Base-by-base conservation (phyloP, 345 rosid genomes). In the Acer negundo region DNA sequence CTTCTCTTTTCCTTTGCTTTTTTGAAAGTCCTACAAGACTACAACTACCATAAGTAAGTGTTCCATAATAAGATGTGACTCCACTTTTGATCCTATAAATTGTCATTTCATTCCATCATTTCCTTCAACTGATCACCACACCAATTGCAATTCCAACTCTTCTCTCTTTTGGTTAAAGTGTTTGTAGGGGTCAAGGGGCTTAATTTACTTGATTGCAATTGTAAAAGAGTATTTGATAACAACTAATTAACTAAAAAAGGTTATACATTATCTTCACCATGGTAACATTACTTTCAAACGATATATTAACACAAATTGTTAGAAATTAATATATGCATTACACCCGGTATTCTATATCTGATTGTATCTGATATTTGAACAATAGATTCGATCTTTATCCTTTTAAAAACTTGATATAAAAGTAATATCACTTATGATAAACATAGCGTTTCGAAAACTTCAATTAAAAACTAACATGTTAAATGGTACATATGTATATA, bases 51-150 rank as follows among this genome's bases (percentile, higher is more conserved):
- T 9, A 46, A 64, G 66, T 38, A 53, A 55, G 64, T 51, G 78
- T 76, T 28, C 73, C 79, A 67, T 46, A 22, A 31, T 42, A 17
- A 46, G 71, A 78, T 72, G 74, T 73, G 85, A 81, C 81, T 79
- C 80, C 82, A 75, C 81, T 79, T 67, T 70, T 67, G 74, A 75
- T 81, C 58, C 31, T 19, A 26, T 42, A 72, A 62, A 56, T 9
- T 7, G 82, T 84, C 80, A 80, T 26, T 75, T 82, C 82, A 24
- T 13, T 12, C 69, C 75, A 23, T 62, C 63, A 35, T 69, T 55
- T 82, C 75, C 22, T 74, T 62, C 42, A 70, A 62, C 31, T 77
- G 86, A 85, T 72, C 1, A 1, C 77, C 1, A 1, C 62, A 56
- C 80, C 55, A 75, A 35, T 4, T 3, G 5, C 35, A 31, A 31